A percentile compares a stretch with the other conserved stretches of the same genome.
Conservation (phyloP, 78 protist species). For the Reticulomyxa filosa region DNA sequence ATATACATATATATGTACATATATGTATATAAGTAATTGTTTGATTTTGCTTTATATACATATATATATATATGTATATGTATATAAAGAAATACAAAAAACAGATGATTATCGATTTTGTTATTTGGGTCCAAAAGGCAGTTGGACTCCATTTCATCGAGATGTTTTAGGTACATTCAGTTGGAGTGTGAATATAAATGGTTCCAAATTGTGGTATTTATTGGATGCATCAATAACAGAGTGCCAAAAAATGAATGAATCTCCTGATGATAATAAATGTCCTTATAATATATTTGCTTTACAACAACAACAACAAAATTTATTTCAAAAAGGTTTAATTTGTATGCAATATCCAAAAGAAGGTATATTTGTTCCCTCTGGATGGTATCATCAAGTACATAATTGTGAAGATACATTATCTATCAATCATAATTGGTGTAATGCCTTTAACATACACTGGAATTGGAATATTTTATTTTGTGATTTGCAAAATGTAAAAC, state of each 20-base stretch:
- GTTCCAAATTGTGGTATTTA: not conserved
- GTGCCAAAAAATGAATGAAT: not conserved
- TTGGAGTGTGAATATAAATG: not conserved
- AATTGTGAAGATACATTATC: not conserved
- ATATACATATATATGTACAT: too few relatives aligned
- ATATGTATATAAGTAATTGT: too few relatives aligned
- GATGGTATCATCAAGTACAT: slow-evolving; percentile 4
- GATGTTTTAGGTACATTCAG: not conserved
- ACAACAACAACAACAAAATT: not conserved
- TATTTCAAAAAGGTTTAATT: not conserved
- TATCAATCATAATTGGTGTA: slow-evolving; percentile 12
- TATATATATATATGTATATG: too few relatives aligned
- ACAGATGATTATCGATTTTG: slow-evolving; percentile 5
- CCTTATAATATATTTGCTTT: not conserved
- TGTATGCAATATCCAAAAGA: not conserved
- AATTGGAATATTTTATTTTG: too few relatives aligned
- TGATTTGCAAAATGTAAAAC: too few relatives aligned
- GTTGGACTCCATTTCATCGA: slow-evolving; percentile 4
- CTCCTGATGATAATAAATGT: not conserved
- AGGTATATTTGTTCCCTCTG: slow-evolving; percentile 2
- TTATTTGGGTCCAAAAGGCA: not conserved
- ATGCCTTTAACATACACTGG: too few relatives aligned
- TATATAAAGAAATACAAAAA: not conserved
- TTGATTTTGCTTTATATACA: too few relatives aligned
- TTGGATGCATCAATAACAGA: too few relatives aligned